These are phyloP conservation scores for Pholiota molesta DNA, from an alignment of 768 basidiomycete genomes.

Conservation along the genomic window DNA sequence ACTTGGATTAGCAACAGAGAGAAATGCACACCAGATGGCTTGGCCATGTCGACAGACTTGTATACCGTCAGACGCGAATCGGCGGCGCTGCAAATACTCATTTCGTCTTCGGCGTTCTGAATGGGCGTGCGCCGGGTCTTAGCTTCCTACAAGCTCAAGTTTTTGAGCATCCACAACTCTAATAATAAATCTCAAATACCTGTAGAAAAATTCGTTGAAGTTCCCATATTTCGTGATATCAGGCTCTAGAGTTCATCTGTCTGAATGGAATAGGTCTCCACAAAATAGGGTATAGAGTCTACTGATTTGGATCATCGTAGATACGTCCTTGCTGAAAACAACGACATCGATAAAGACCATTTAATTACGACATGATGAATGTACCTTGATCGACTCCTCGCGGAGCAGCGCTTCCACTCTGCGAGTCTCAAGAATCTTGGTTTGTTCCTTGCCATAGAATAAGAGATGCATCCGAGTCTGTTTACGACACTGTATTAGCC, in stretches of 20 bases:
- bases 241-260: slow-evolving; percentile 63
- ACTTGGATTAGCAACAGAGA: background rate
- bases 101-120: slow-evolving; percentile 51
- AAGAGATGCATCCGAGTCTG: slow-evolving; percentile 77
- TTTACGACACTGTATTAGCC: background rate
- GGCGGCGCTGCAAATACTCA: slow-evolving; percentile 63
- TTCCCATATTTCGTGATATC: slow-evolving; percentile 63
- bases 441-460: slow-evolving; percentile 59
- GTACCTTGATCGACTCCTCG: slow-evolving; percentile 57
- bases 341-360: background rate
- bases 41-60: slow-evolving; percentile 56
- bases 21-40: slow-evolving; percentile 59
- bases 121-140: slow-evolving; percentile 62
- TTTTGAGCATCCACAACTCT: background rate
- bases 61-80: slow-evolving; percentile 79
- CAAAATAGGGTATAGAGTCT: slow-evolving; percentile 56
- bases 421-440: slow-evolving; percentile 49
- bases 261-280: slow-evolving; percentile 56
- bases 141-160: slow-evolving; percentile 43
- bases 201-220: slow-evolving; percentile 82
- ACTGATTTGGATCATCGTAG: slow-evolving; percentile 57
- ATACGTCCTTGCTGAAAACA: slow-evolving; percentile 51
- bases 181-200: slow-evolving; percentile 30
- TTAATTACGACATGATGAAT: slow-evolving; percentile 8
- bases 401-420: slow-evolving; percentile 52